A percentile compares a stretch with the other conserved stretches of the same genome.
phyloP scores from a whole-genome alignment of 129 eudicot genomes.

The Helianthus annuus region HanXRQr2.0-SUNRISE NC_035449.2:28730449-28730948 shows the following conservation, averaged over 20 bases:
- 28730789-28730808: constrained; percentile 59
- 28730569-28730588: constrained; percentile 92
- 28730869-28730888: constrained; percentile 70
- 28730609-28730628: constrained; percentile 44
- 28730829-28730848: constrained; percentile 93
- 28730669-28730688: no score
- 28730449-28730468: constrained; percentile 6
- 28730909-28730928: constrained; percentile 11
- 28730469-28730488: constrained; percentile 6
- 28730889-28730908: constrained; percentile 50
- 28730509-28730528: constrained; percentile 75
- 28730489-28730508: neutral
- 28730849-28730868: constrained; percentile 99
- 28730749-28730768: neutral
- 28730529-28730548: constrained; percentile 99
- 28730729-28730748: constrained; percentile 7
- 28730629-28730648: neutral
- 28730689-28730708: neutral
- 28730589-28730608: constrained; percentile 90
- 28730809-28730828: constrained; percentile 86
- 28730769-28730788: constrained; percentile 64
- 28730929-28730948: constrained; percentile 18
- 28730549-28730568: constrained; percentile 78
- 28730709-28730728: constrained; percentile 1
- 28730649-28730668: neutral